Conservation (phyloP, 257 asterid genomes). For the Phtheirospermum japonicum region DNA sequence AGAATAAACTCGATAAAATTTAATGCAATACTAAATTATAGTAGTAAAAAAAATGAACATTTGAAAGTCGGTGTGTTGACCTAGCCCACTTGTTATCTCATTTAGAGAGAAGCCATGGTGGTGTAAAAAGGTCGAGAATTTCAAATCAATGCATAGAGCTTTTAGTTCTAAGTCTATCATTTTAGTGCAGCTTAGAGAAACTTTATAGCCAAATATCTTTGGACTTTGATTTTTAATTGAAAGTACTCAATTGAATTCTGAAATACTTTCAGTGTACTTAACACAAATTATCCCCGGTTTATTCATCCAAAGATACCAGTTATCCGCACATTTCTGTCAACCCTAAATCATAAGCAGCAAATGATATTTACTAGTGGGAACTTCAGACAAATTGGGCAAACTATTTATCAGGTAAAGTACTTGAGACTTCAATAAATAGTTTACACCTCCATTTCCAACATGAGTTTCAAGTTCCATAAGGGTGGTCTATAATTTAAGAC, state of each 20-base stretch:
- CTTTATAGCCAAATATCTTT: not conserved
- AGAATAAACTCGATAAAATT: too few relatives aligned
- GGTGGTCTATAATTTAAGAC: not conserved
- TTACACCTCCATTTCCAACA: constrained; percentile 1
- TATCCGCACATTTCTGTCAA: not conserved
- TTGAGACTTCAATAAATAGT: not conserved
- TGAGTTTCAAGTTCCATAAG: not conserved
- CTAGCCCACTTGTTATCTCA: too few relatives aligned
- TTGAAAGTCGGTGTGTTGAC: too few relatives aligned
- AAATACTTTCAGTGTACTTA: not conserved
- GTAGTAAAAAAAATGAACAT: too few relatives aligned
- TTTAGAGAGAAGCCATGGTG: too few relatives aligned
- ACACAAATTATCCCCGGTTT: not conserved
- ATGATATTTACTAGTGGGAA: not conserved
- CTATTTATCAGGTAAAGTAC: not conserved
- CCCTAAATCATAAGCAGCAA: not conserved
- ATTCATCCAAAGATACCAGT: not conserved
- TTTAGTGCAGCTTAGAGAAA: not conserved
- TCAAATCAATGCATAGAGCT: not conserved
- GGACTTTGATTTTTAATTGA: not conserved
- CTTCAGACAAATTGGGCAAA: not conserved
- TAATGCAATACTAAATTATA: too few relatives aligned
- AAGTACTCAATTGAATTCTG: not conserved
- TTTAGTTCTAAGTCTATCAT: not conserved
- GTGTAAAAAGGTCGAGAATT: not conserved